Evolutionary conservation across 2,329 filamentous ascomycete species (phyloP), one percentile per base, ranked within the genome.

Genomic region (Didymella pinodella): DNA sequence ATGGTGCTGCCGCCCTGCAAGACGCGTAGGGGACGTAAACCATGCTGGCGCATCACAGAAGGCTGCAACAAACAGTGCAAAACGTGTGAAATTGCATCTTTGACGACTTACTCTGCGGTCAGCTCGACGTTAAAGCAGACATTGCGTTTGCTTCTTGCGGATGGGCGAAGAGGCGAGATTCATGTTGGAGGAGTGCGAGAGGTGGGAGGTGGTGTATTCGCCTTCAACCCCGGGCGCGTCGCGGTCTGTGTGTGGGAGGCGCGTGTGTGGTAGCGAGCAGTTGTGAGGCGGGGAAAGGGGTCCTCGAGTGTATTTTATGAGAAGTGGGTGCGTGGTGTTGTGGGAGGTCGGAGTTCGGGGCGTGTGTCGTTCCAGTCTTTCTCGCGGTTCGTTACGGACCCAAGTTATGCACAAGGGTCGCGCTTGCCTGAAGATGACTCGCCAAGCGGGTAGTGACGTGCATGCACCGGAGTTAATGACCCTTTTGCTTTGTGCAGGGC

Each of bases 101-200:
- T 47, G 45, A 22, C 16, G 12, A 66, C 67, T 63, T 63, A 71
- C 68, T 66, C 65, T 61, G 68, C 64, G 56, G 60, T 70, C 65
- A 71, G 59, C 57, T 65, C 44, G 52, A 57, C 57, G 56, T 68
- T 64, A 70, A 62, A 71, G 67, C 54, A 68, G 57, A 67, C 69
- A 71, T 71, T 47, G 63, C 67, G 61, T 59, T 50, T 59, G 65
- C 66, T 66, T 69, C 63, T 70, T 70, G 67, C 65, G 62, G 50
- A 56, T 56, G 60, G 52, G 65, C 65, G 63, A 67, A 64, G 63
- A 67, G 67, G 67, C 65, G 58, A 69, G 64, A 57, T 66, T 64
- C 69, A 71, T 71, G 20, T 49, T 61, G 61, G 58, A 54, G 28
- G 52, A 20, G 36, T 46, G 52, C 22, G 20, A 18, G 22, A 25